Evolutionary conservation across 371 early-diverging fungal species (phyloP).

Genomic region (Encephalitozoon hellem): DNA sequence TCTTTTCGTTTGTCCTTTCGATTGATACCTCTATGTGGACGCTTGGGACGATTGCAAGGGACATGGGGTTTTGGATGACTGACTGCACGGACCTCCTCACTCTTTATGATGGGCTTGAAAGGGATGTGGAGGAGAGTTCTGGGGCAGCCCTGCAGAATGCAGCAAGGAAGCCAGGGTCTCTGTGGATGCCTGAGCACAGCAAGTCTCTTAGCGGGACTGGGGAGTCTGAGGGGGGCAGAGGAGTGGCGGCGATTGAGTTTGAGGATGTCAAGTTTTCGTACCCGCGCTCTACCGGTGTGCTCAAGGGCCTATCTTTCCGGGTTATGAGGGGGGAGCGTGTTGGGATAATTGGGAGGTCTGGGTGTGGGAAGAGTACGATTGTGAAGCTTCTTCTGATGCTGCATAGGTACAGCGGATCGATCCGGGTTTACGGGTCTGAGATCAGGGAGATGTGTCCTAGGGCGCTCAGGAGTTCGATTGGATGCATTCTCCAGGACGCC

Average conservation of each 20-base stretch:
- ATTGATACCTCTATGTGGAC: neutral
- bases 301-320: conserved; percentile 39
- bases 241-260: neutral
- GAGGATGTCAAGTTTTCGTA: conserved; percentile 2
- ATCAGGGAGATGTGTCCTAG: conserved; percentile 66
- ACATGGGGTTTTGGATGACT: neutral
- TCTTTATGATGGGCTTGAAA: neutral
- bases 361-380: conserved; percentile 58
- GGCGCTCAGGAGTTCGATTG: conserved; percentile 67
- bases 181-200: too few relatives aligned
- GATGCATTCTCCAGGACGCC: conserved; percentile 72
- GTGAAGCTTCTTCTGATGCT: conserved; percentile 62
- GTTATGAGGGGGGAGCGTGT: conserved; percentile 56
- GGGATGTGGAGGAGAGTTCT: neutral
- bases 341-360: conserved; percentile 66
- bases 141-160: too few relatives aligned
- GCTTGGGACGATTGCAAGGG: neutral
- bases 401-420: conserved; percentile 71
- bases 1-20: neutral
- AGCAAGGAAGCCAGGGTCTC: too few relatives aligned
- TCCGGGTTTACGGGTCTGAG: conserved; percentile 76
- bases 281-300: neutral
- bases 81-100: neutral
- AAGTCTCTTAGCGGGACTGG: too few relatives aligned
- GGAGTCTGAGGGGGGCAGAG: neutral